Evolutionary conservation across 768 basidiomycete genomes (phyloP).

Genomic region (Mrakia gelida): DNA sequence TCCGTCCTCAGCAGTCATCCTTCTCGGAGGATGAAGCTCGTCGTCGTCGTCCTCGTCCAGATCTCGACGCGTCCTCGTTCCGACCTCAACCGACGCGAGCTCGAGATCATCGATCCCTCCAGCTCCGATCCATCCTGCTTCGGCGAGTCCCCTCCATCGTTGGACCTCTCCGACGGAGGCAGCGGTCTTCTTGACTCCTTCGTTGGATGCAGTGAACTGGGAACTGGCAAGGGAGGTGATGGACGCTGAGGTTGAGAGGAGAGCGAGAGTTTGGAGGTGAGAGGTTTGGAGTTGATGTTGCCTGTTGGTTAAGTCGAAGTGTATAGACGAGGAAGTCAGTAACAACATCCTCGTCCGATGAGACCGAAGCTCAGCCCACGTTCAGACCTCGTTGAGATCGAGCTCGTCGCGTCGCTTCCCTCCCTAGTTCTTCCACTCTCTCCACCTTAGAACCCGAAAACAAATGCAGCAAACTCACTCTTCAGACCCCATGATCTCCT

Average conservation of each 20-base stretch:
- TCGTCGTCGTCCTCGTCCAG: background rate
- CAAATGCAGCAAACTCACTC: background rate
- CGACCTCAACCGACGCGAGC: background rate
- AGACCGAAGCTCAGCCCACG: no score
- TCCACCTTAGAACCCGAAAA: no score
- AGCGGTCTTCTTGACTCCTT: background rate
- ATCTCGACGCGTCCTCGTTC: background rate
- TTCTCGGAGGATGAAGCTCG: background rate
- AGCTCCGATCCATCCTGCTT: constrained; percentile 14
- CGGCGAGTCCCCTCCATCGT: constrained; percentile 4
- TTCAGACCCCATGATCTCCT: constrained; percentile 6
- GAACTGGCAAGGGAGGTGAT: constrained; percentile 2
- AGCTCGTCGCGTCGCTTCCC: no score
- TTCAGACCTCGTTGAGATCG: no score
- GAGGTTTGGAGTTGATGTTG: constrained; percentile 11
- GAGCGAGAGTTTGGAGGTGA: constrained; percentile 17
- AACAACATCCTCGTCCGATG: background rate
- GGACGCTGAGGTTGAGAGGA: constrained; percentile 12
- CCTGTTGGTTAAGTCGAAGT: background rate
- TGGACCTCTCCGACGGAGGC: background rate
- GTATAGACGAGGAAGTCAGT: background rate
- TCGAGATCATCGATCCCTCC: constrained; percentile 1
- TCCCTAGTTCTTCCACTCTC: no score
- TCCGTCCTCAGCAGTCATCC: background rate
- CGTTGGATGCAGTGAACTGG: constrained; percentile 1